Evolutionary conservation across 331 rosid species (phyloP), one percentile per base, ranked within the genome.

Genomic region (Malus hybrid): DNA sequence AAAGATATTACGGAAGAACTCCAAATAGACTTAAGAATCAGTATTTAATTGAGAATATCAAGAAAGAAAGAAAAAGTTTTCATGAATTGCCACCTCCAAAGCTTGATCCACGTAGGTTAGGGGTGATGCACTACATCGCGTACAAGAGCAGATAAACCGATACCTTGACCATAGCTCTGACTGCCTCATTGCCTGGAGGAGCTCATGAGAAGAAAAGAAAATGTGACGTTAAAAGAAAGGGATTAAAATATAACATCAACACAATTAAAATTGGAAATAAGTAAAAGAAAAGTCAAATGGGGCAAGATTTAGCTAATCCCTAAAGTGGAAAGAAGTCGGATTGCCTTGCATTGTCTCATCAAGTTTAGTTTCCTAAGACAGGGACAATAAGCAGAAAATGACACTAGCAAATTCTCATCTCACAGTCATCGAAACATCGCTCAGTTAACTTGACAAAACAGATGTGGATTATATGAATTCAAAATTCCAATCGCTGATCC

Each of bases 101-200:
- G 69, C 83, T 70, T 54, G 78, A 80, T 93, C 96, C 56, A 83
- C 93, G 8, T 71, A 85, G 61, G 88, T 69, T 57, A 67, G 69
- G 61, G 90, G 88, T 32, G 80, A 76, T 46, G 52, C 78, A 65
- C 80, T 71, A 81, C 98, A 93, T 63, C 96, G 80, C 56, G 62
- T 69, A 71, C 98, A 93, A 71, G 79, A 63, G 76, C 98, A 93
- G 74, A 77, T 29, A 69, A 93, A 93, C 28, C 78, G 72, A 83
- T 93, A 90, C 83, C 86, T 93, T 59, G 96, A 86, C 91, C 96
- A 86, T 65, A 93, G 73, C 74, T 93, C 98, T 13, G 78, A 85
- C 59, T 84, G 95, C 74, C 96, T 88, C 81, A 70, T 28, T 60
- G 77, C 88, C 98, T 93, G 79, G 72, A 56, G 36, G 54, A 73